Evolutionary conservation across 2,329 filamentous ascomycete genomes (phyloP), one percentile per base, ranked within the genome.

Genomic region (Botrytis galanthina): DNA sequence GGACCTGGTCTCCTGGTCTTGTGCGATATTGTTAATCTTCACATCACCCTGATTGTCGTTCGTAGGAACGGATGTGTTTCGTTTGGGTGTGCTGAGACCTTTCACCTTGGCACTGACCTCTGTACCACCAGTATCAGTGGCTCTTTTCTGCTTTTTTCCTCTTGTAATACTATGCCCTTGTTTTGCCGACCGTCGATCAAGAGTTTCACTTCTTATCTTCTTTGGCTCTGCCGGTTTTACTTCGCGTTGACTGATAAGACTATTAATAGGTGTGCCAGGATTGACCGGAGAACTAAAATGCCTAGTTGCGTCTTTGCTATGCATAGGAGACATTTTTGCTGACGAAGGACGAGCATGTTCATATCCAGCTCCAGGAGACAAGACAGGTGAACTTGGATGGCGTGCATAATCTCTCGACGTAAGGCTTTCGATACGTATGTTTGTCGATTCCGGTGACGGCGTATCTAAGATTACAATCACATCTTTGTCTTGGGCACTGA

Each of bases 41-140:
- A 0, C 12, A 14, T 63, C 0, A 16, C 18, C 3, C 39, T 63
- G 16, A n/a, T 29, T 42, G 61, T 3, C 26, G 12, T 12, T 42
- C 0, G 3, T 10, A n/a, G 16, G 2, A 29, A 16, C 8, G 4
- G 37, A 5, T 3, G 2, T 44, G 0, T 20, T 29, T 9, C 12
- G 4, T 8, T 42, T 63, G 26, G 26, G 9, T 9, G 9, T 37
- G 8, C 0, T n/a, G 1, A 42, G 18, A 63, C 20, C 18, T 1
- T 20, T 63, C 14, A 20, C 22, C 5, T 2, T 16, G 59, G 14
- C 26, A 16, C 16, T n/a, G 16, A 5, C 16, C 8, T 57, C 18
- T 9, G 14, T 16, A 10, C 3, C 18, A 42, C 35, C 7, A n/a
- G 26, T 14, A 22, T 48, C 1, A 5, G 26, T 42, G 16, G 9